These are phyloP conservation scores for Microthyrium microscopicum DNA, from an alignment of 2,329 filamentous ascomycete species.

Conservation along the genomic window DNA sequence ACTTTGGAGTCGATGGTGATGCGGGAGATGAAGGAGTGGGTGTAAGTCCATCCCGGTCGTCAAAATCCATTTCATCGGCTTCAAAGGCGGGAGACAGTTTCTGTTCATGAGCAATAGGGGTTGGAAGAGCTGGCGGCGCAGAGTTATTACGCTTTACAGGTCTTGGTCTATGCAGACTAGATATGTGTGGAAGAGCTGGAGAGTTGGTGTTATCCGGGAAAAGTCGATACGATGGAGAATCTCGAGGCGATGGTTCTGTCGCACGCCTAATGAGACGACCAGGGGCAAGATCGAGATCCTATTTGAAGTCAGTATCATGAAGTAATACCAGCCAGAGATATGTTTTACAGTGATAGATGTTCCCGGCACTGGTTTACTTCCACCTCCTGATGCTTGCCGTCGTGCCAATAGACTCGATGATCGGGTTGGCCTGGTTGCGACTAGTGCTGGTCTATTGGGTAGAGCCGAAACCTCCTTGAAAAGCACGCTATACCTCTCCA, in stretches of 20 bases:
- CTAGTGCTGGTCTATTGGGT: slow-evolving; percentile 16
- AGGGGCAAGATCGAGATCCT: slow-evolving; percentile 4
- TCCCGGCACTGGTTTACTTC: slow-evolving; percentile 17
- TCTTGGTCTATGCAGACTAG: slow-evolving; percentile 1
- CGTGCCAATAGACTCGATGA: slow-evolving; percentile 18
- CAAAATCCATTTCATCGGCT: not conserved
- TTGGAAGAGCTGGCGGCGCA: slow-evolving; percentile 6
- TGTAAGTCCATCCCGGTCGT: not conserved
- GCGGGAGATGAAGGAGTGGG: slow-evolving; percentile 6
- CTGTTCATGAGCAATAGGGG: not conserved
- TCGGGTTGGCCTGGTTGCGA: slow-evolving; percentile 5
- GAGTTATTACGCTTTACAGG: slow-evolving; percentile 6
- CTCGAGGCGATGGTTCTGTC: slow-evolving; percentile 1
- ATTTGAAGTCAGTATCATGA: not conserved
- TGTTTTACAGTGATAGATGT: slow-evolving; percentile 17
- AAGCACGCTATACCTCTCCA: slow-evolving; percentile 93
- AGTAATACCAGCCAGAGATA: not conserved
- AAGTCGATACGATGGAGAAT: slow-evolving; percentile 2
- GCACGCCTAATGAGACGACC: not conserved
- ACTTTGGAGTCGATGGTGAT: slow-evolving; percentile 3
- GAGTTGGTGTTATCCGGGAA: slow-evolving; percentile 4
- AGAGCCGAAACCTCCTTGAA: slow-evolving; percentile 53
- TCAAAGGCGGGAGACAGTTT: not conserved
- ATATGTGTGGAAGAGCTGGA: not conserved
- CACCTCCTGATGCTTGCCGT: slow-evolving; percentile 19